These are phyloP conservation scores for Bidens hawaiensis DNA, from an alignment of 140 eudicot species.

Conservation along the genomic window DNA sequence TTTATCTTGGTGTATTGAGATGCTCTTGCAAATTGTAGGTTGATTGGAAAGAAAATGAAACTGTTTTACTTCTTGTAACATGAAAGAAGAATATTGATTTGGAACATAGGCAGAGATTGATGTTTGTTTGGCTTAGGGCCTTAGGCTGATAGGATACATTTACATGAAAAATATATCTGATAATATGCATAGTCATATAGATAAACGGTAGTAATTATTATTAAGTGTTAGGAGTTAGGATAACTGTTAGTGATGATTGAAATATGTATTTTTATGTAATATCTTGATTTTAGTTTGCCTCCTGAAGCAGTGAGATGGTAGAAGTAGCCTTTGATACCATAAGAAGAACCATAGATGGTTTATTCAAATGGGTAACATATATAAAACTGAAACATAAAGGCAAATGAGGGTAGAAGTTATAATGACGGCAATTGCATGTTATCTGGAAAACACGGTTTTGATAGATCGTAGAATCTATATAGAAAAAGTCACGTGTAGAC, in stretches of 20 bases:
- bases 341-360: neutral
- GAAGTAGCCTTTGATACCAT: neutral
- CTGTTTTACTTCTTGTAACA: neutral
- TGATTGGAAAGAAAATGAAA: neutral
- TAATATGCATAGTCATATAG: neutral
- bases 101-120: neutral
- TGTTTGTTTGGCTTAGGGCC: constrained; percentile 8
- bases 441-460: neutral
- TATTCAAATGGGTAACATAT: neutral
- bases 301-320: constrained; percentile 1
- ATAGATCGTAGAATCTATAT: neutral
- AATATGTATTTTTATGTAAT: neutral
- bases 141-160: neutral
- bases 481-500: constrained; percentile 4
- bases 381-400: neutral
- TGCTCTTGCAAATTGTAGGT: neutral
- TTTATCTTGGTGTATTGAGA: neutral
- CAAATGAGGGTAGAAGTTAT: neutral
- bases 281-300: neutral
- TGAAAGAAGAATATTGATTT: neutral
- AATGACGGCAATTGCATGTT: neutral
- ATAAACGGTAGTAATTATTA: neutral
- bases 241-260: neutral
- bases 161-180: neutral
- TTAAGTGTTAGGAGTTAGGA: constrained; percentile 8